Conservation (phyloP, 2,329 filamentous ascomycete species). For the Periconia macrospinosa region DNA sequence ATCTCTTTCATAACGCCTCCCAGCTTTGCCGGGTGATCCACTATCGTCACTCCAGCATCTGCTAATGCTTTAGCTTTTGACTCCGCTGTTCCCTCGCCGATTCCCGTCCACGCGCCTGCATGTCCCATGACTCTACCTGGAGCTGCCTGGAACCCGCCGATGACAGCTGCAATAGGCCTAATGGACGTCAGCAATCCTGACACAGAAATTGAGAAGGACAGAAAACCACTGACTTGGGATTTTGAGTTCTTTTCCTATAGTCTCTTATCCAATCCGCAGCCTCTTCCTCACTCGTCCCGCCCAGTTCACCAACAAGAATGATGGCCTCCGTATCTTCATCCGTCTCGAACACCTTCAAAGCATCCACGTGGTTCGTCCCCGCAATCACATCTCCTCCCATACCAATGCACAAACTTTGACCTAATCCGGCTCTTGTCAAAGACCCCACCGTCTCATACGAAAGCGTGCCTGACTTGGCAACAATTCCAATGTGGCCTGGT, state of each 20-base stretch:
- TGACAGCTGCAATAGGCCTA: conserved; percentile 71
- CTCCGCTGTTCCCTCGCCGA: conserved; percentile 65
- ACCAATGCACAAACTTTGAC: conserved; percentile 75
- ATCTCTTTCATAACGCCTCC: conserved; percentile 67
- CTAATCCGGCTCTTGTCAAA: conserved; percentile 71
- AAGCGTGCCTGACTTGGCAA: conserved; percentile 79
- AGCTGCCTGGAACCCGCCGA: conserved; percentile 68
- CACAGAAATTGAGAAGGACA: background rate
- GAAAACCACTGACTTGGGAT: conserved; percentile 61
- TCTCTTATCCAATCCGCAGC: conserved; percentile 74
- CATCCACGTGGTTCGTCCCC: conserved; percentile 75
- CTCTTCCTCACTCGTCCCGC: conserved; percentile 69
- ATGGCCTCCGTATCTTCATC: conserved; percentile 72
- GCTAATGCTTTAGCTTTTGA: conserved; percentile 70
- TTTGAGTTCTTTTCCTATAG: conserved; percentile 59
- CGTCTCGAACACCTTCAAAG: conserved; percentile 65
- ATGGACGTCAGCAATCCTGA: conserved; percentile 10
- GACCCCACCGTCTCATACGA: conserved; percentile 80
- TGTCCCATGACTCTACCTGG: conserved; percentile 74
- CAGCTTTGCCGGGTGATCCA: conserved; percentile 76
- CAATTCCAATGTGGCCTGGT: conserved; percentile 70
- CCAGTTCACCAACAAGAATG: conserved; percentile 72
- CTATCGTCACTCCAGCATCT: conserved; percentile 67
- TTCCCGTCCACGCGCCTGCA: conserved; percentile 71
- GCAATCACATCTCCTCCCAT: conserved; percentile 76